Base-by-base conservation (phyloP, 768 basidiomycete species). In the Erythrobasidium yunnanense region DNA sequence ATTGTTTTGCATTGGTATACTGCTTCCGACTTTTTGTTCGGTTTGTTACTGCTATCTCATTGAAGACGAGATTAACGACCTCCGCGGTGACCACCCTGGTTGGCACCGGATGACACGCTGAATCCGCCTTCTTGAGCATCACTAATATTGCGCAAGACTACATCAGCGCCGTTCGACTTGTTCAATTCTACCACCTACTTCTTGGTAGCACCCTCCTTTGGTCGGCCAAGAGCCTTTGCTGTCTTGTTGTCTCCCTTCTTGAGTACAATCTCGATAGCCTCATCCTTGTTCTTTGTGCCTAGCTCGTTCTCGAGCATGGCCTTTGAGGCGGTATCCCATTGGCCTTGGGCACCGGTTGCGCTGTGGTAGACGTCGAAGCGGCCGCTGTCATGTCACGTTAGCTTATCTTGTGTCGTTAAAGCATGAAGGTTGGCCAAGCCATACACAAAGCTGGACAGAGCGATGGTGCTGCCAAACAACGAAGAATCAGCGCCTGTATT, bases 341-440 rank as follows among this genome's bases (percentile, higher is more conserved):
- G 60, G 30, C 60, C 60, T 51, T 63, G 60, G 3, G 60, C 60
- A 2, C 60, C 60, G 27, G 46, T 46, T 4, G 29, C 30, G 2
- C 32, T 34, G 32, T 63, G 60, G 60, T 4, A 63, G 60, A 63
- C 60, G 20, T 63, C 60, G 49, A 63, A 63, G 32, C 49, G 27
- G 17, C 60, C 60, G n/a, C n/a, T n/a, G n/a, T n/a, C n/a, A n/a
- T n/a, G n/a, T n/a, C n/a, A n/a, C n/a, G n/a, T n/a, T n/a, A n/a
- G n/a, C n/a, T n/a, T n/a, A n/a, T n/a, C n/a, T n/a, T n/a, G n/a
- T n/a, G n/a, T n/a, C n/a, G n/a, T n/a, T n/a, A n/a, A n/a, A n/a
- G n/a, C n/a, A n/a, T n/a, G n/a, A n/a, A n/a, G n/a, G n/a, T n/a
- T n/a, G n/a, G n/a, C n/a, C n/a, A n/a, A n/a, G n/a, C n/a, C n/a